A percentile compares a stretch with the other conserved stretches of the same genome.
Conservation (phyloP, 2,329 filamentous ascomycete genomes). For the Neopestalotiopsis sp. region DNA sequence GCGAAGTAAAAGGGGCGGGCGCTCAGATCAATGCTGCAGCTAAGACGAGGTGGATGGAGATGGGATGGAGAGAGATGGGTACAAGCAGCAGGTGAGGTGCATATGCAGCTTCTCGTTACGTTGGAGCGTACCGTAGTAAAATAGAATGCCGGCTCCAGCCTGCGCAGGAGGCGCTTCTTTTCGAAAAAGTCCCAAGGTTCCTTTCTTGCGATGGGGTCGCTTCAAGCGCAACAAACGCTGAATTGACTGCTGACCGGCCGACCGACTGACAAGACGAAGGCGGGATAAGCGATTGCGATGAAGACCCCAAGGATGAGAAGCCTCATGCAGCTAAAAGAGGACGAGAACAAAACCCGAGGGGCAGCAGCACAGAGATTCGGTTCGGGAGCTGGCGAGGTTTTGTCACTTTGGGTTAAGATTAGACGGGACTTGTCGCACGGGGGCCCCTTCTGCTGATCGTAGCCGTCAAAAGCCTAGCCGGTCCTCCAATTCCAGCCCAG, state of each 20-base stretch:
- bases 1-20: slow-evolving; percentile 13
- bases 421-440: slow-evolving; percentile 12
- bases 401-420: slow-evolving; percentile 16
- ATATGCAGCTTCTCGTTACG: not conserved
- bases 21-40: slow-evolving; percentile 13
- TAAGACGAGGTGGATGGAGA: not conserved
- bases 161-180: not conserved
- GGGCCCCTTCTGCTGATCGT: slow-evolving; percentile 9
- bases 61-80: too few relatives aligned
- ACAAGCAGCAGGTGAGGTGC: not conserved
- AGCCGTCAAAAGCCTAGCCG: slow-evolving; percentile 11
- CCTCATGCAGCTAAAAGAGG: slow-evolving; percentile 9
- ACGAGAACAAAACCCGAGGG: not conserved
- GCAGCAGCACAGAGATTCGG: not conserved
- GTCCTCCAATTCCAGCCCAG: slow-evolving; percentile 14
- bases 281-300: not conserved
- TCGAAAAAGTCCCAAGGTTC: not conserved
- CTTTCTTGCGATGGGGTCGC: not conserved
- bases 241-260: not conserved
- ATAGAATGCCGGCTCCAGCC: not conserved
- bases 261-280: not conserved
- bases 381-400: slow-evolving; percentile 11
- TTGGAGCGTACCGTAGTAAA: not conserved
- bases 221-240: not conserved
- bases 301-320: slow-evolving; percentile 1